A percentile compares a stretch with the other conserved stretches of the same genome.
phyloP scores from a whole-genome alignment of 139 green algal species.

The Gonium pectorale region DNA sequence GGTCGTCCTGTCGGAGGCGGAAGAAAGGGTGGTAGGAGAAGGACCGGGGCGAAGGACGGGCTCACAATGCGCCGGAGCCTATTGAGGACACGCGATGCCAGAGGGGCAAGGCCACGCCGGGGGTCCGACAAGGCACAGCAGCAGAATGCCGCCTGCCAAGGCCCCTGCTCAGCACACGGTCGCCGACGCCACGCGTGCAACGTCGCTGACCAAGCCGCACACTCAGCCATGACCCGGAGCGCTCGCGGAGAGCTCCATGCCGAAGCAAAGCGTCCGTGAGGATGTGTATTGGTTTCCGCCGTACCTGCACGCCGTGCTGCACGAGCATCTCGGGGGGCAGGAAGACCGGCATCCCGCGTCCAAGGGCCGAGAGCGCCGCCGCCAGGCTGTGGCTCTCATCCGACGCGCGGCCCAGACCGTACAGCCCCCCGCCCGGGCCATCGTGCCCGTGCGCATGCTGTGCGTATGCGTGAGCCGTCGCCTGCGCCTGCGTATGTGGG shows the following conservation, averaged over 20 bases:
- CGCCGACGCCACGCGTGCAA: too few species aligned
- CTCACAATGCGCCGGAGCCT: too few species aligned
- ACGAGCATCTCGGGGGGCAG: conserved; percentile 38
- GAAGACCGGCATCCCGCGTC: conserved; percentile 21
- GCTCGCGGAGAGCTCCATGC: too few species aligned
- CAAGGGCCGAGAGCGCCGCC: conserved; percentile 38
- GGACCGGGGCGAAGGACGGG: too few species aligned
- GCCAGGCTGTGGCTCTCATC: conserved; percentile 40
- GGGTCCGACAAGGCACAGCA: too few species aligned
- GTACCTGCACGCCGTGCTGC: conserved; percentile 29
- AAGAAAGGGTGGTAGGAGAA: background rate
- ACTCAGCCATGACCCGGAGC: too few species aligned
- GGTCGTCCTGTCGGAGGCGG: conserved; percentile 20
- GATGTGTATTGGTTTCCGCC: too few species aligned
- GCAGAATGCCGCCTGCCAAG: too few species aligned
- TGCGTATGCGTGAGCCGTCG: conserved; percentile 12
- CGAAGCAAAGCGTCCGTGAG: too few species aligned
- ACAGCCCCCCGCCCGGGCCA: background rate
- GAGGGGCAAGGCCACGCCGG: too few species aligned
- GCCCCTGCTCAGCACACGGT: too few species aligned
- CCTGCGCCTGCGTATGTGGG: conserved; percentile 19
- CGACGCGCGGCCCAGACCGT: background rate
- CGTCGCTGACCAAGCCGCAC: background rate
- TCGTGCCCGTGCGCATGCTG: conserved; percentile 26
- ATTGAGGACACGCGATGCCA: too few species aligned